These are phyloP conservation scores for Heliocybe sulcata DNA, from an alignment of 1,284 basidiomycete species.

Conservation along the genomic window DNA sequence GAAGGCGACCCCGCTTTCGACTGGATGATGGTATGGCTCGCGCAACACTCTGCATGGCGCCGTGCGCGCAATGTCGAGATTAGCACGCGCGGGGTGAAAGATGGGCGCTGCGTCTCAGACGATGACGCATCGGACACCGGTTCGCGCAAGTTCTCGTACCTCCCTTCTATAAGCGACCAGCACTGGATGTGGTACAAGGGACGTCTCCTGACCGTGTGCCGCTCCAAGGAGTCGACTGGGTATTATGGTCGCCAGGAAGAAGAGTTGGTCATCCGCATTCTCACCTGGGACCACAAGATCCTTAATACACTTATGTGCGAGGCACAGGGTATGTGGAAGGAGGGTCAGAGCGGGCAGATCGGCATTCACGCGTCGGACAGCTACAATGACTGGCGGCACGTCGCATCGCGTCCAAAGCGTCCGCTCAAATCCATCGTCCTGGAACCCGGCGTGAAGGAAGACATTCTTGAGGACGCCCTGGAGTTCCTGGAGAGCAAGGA, in stretches of 20 bases:
- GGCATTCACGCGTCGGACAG: slow-evolving; percentile 46
- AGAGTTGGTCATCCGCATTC: slow-evolving; percentile 16
- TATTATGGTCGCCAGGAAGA: slow-evolving; percentile 13
- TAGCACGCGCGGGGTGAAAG: slow-evolving; percentile 33
- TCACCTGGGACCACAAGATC: slow-evolving; percentile 12
- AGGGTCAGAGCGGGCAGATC: slow-evolving; percentile 40
- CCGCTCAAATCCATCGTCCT: slow-evolving; percentile 59
- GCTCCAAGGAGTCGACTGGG: slow-evolving; percentile 23
- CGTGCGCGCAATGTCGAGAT: slow-evolving; percentile 44
- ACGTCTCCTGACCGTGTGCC: slow-evolving; percentile 38
- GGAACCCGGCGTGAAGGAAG: slow-evolving; percentile 56
- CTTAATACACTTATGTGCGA: slow-evolving; percentile 20
- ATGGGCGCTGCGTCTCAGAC: slow-evolving; percentile 11
- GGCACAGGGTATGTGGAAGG: slow-evolving; percentile 18
- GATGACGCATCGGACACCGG: slow-evolving; percentile 17
- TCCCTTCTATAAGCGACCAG: slow-evolving; percentile 36
- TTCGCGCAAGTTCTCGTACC: slow-evolving; percentile 32
- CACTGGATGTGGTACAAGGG: slow-evolving; percentile 44
- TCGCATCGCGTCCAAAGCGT: slow-evolving; percentile 55
- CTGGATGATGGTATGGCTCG: slow-evolving; percentile 61
- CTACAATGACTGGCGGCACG: slow-evolving; percentile 42
- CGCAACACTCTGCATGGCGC: slow-evolving; percentile 43
- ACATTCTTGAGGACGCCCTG: slow-evolving; percentile 55
- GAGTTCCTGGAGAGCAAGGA: slow-evolving; percentile 59
- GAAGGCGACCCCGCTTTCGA: slow-evolving; percentile 42